Evolutionary conservation across 2,329 filamentous ascomycete species (phyloP), one percentile per base, ranked within the genome.

Genomic region (Penicillium psychrosexuale): DNA sequence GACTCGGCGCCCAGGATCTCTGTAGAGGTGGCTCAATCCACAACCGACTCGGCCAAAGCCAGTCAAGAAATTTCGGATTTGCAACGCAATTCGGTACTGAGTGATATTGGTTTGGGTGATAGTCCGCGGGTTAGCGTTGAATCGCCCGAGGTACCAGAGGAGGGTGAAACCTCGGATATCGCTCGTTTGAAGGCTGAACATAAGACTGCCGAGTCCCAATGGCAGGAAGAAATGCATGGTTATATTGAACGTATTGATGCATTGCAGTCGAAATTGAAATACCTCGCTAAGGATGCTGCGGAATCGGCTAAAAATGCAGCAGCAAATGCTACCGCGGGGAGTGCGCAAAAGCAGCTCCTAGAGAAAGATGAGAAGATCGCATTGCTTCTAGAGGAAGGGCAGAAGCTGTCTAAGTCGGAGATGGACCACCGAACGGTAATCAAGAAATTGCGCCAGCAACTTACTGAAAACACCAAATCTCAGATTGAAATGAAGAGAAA

Each of bases 291-390:
- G 58, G 89, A 92, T 67, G 87, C 89, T 12, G 84, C 88, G 0
- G 87, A 92, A 31, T 80, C 87, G 0, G 90, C 94, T 1, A 88
- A 86, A 66, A 84, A 85, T 61, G 82, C 85, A 7, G 85, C 84
- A 2, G 76, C 81, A n/a, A 77, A 80, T 24, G 84, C 88, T 0
- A 77, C 82, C 2, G 69, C 83, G 0, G 88, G 88, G 6, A 89
- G 86, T 53, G 54, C 80, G 1, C 89, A 96, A 61, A 90, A 87
- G 70, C 91, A 89, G 67, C 72, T 97, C 13, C 89, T 90, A 1
- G 91, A 96, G 66, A 96, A 91, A 68, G 92, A 97, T 65, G 87
- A 93, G 64, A 90, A 90, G 69, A 95, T 97, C 65, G 90, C 92
- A 3, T 77, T 92, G 44, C 78, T 99, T 12, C 89, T 99, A 80